Evolutionary conservation across 352 stramenopile species (phyloP).

Genomic region (Phytophthora multivora): DNA sequence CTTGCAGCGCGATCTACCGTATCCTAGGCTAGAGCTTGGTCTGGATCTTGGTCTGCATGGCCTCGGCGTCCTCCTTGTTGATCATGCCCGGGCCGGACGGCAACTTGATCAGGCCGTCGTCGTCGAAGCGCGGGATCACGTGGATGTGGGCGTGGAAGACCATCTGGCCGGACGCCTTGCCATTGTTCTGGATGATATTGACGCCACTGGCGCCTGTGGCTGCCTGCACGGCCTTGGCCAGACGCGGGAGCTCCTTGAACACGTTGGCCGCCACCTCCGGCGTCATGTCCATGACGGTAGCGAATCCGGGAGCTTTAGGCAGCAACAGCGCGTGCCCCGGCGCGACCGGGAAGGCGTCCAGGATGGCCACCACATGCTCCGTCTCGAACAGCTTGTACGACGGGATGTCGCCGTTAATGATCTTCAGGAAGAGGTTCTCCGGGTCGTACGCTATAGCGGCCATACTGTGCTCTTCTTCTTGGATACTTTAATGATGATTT

Average conservation of each 20-base stretch:
- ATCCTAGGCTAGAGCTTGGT: constrained; percentile 58
- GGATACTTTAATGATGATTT: not conserved
- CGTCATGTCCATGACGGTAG: constrained; percentile 74
- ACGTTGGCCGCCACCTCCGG: constrained; percentile 68
- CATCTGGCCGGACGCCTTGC: constrained; percentile 57
- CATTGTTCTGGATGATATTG: constrained; percentile 89
- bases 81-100: constrained; percentile 65
- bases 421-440: constrained; percentile 85
- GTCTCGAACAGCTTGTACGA: constrained; percentile 89
- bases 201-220: constrained; percentile 70
- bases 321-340: constrained; percentile 75
- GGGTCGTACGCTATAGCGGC: constrained; percentile 62
- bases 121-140: constrained; percentile 76
- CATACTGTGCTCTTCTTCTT: constrained; percentile 22
- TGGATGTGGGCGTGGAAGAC: constrained; percentile 86
- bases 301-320: constrained; percentile 69
- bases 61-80: constrained; percentile 55
- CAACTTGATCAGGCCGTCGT: constrained; percentile 63
- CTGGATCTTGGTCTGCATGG: constrained; percentile 81
- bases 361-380: constrained; percentile 82
- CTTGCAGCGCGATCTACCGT: not conserved
- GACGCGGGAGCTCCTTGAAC: constrained; percentile 76
- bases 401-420: constrained; percentile 77
- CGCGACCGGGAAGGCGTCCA: constrained; percentile 76
- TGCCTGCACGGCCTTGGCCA: constrained; percentile 76